These are phyloP conservation scores for Pyrenophora graminea DNA, from an alignment of 2,329 filamentous ascomycete genomes.

Conservation along the genomic window DNA sequence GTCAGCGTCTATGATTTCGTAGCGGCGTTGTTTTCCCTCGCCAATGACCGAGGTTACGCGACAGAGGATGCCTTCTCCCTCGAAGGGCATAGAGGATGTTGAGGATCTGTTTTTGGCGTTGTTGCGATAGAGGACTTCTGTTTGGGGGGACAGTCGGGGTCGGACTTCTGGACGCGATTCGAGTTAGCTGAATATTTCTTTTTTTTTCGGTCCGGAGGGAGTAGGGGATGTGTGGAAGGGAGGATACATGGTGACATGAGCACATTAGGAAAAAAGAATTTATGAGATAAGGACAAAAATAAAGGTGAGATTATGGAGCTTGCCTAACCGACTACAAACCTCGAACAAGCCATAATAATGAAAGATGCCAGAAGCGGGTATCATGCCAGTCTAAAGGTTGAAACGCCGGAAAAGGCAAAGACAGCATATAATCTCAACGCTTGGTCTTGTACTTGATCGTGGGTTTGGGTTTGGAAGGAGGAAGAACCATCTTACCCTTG, in stretches of 20 bases:
- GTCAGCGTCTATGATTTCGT: constrained; percentile 58
- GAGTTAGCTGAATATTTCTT: neutral
- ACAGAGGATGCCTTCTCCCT: constrained; percentile 58
- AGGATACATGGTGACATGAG: constrained; percentile 11
- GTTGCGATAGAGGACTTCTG: constrained; percentile 57
- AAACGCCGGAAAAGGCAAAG: constrained; percentile 8
- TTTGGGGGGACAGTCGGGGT: constrained; percentile 46
- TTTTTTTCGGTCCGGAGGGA: neutral
- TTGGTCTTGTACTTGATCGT: constrained; percentile 18
- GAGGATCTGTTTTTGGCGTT: constrained; percentile 48
- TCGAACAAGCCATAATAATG: constrained; percentile 18
- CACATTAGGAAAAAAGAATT: constrained; percentile 10
- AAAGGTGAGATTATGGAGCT: constrained; percentile 18
- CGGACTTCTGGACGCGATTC: constrained; percentile 18
- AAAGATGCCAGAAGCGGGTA: constrained; percentile 22
- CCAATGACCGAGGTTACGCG: constrained; percentile 57
- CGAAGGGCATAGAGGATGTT: constrained; percentile 31
- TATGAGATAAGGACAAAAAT: constrained; percentile 13
- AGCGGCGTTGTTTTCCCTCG: constrained; percentile 58
- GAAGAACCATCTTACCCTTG: constrained; percentile 50
- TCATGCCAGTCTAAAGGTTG: constrained; percentile 21
- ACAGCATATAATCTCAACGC: constrained; percentile 17
- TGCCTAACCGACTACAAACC: constrained; percentile 26
- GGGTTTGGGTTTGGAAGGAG: constrained; percentile 28
- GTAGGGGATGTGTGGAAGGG: neutral